Evolutionary conservation across 305 asterid genomes (phyloP).

Genomic region (Nicotiana rustica): DNA sequence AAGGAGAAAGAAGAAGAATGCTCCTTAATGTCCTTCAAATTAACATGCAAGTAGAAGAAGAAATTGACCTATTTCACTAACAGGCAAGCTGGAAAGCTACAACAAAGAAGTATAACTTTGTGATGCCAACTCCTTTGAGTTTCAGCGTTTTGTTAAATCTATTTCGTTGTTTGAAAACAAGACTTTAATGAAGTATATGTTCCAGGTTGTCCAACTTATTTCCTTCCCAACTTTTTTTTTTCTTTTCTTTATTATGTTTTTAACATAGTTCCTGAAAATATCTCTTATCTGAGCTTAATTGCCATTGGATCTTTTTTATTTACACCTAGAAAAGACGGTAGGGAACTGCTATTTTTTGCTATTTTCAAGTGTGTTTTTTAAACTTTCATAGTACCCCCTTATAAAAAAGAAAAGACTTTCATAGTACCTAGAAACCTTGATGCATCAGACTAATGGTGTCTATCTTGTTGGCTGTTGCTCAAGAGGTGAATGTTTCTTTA

Average conservation of each 20-base stretch:
- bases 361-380: not conserved
- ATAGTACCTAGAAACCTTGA: slow-evolving; percentile 2
- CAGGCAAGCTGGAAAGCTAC: not conserved
- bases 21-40: not conserved
- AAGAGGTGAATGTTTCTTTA: not conserved
- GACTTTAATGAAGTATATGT: slow-evolving; percentile 1
- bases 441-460: slow-evolving; percentile 1
- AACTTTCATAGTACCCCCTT: not conserved
- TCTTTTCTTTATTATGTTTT: not conserved
- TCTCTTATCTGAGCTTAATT: slow-evolving; percentile 4
- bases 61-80: slow-evolving; percentile 16
- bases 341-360: not conserved
- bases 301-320: not conserved
- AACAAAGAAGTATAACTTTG: not conserved
- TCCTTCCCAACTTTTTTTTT: not conserved
- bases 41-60: slow-evolving; percentile 19
- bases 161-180: not conserved
- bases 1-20: slow-evolving; percentile 6
- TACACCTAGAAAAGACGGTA: not conserved
- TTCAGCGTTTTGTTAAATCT: not conserved
- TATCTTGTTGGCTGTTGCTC: not conserved
- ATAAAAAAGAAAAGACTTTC: not conserved
- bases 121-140: slow-evolving; percentile 16
- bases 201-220: not conserved
- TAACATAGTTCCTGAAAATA: not conserved